phyloP scores from a whole-genome alignment of 371 early-diverging fungal genomes.

The Apophysomyces variabilis region DNA sequence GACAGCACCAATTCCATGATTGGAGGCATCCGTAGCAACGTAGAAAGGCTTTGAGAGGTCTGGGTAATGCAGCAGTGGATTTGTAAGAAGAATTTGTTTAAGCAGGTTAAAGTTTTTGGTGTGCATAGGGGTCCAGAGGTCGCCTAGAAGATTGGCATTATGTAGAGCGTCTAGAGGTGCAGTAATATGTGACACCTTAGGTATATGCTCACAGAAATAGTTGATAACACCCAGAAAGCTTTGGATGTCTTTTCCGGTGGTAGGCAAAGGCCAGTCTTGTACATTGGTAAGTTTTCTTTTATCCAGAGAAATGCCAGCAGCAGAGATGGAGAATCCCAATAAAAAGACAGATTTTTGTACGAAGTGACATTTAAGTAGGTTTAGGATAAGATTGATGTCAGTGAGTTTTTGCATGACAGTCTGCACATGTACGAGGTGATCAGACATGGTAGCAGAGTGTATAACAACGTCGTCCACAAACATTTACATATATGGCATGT shows the following conservation, averaged over 20 bases:
- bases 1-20: constrained; percentile 36
- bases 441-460: too few species aligned
- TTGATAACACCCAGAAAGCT: constrained; percentile 27
- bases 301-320: constrained; percentile 17
- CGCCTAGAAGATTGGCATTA: too few species aligned
- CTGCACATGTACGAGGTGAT: too few species aligned
- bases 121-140: too few species aligned
- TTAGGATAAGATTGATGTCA: too few species aligned
- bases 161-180: too few species aligned
- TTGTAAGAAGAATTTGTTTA: constrained; percentile 9
- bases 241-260: constrained; percentile 19
- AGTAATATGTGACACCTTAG: too few species aligned
- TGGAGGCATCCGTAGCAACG: constrained; percentile 43
- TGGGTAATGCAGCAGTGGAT: constrained; percentile 13
- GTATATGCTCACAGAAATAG: constrained; percentile 29
- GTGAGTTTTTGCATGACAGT: too few species aligned
- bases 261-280: constrained; percentile 12
- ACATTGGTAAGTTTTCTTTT: constrained; percentile 19
- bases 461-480: too few species aligned
- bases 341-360: constrained; percentile 10
- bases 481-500: too few species aligned
- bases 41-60: constrained; percentile 28
- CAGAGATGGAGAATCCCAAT: constrained; percentile 21
- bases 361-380: too few species aligned
- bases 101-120: too few species aligned